A percentile compares a stretch with the other conserved stretches of the same genome.
These are phyloP conservation scores for Crotalaria pallida DNA, from an alignment of 306 rosid genomes.

Conservation along the genomic window DNA sequence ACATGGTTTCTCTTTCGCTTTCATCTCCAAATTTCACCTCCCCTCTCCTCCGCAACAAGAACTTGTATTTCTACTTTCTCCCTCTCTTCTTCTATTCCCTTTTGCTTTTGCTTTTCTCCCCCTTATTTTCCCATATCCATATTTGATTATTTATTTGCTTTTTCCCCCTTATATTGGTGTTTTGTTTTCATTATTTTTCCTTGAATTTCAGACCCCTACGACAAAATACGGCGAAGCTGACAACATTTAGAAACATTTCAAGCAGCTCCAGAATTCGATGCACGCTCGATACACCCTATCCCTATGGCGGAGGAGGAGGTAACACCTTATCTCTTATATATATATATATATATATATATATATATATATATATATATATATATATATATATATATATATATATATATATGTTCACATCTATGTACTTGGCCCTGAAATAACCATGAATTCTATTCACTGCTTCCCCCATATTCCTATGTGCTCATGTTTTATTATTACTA, in stretches of 20 bases:
- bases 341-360: no score
- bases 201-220: slow-evolving; percentile 35
- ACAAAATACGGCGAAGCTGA: slow-evolving; percentile 25
- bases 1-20: slow-evolving; percentile 54
- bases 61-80: slow-evolving; percentile 35
- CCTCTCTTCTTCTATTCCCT: not conserved
- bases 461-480: not conserved
- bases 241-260: not conserved
- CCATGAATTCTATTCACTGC: not conserved
- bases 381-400: no score
- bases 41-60: slow-evolving; percentile 46
- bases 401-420: not conserved
- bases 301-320: slow-evolving; percentile 52
- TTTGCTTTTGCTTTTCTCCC: not conserved
- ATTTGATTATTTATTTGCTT: no score
- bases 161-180: not conserved
- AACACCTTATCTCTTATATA: not conserved
- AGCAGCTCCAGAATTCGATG: slow-evolving; percentile 44
- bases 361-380: no score
- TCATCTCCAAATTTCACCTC: slow-evolving; percentile 46
- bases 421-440: not conserved
- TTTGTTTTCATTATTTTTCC: not conserved
- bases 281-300: slow-evolving; percentile 67
- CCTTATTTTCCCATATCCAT: no score
- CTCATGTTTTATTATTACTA: not conserved